A percentile compares a stretch with the other conserved stretches of the same genome.
Conservation (phyloP, 805 yeast genomes). For the Candida anglica region DNA sequence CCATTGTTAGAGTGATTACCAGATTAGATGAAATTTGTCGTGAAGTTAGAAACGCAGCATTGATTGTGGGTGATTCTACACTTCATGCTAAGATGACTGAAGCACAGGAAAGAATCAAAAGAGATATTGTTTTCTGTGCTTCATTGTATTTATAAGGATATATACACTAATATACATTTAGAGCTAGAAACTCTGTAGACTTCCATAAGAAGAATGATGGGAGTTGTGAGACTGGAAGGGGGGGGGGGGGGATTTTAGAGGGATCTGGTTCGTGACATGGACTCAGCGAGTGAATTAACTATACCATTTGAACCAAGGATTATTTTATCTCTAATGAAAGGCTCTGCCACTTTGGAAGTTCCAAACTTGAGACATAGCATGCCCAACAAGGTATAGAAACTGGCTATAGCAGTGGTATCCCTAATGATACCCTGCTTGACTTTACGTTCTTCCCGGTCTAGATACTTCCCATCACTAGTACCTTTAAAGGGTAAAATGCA, state of each 20-base stretch:
- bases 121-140: slow-evolving; percentile 97
- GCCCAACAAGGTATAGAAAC: slow-evolving; percentile 38
- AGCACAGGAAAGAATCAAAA: slow-evolving; percentile 91
- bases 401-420: slow-evolving; percentile 25
- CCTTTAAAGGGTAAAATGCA: slow-evolving; percentile 30
- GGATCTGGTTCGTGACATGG: slow-evolving; percentile 1
- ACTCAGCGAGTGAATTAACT: slow-evolving; percentile 11
- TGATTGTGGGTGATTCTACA: slow-evolving; percentile 91
- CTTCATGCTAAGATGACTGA: slow-evolving; percentile 84
- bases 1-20: slow-evolving; percentile 93
- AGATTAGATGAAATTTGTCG: slow-evolving; percentile 93
- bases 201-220: neutral
- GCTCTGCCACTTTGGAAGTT: slow-evolving; percentile 15
- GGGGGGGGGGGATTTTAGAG: too few species aligned
- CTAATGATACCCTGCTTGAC: slow-evolving; percentile 10
- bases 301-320: slow-evolving; percentile 29
- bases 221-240: too few species aligned
- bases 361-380: slow-evolving; percentile 26
- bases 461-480: slow-evolving; percentile 11
- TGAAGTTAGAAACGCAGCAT: slow-evolving; percentile 89
- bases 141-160: slow-evolving; percentile 67
- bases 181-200: neutral
- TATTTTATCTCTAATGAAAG: slow-evolving; percentile 16
- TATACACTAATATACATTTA: slow-evolving; percentile 1
- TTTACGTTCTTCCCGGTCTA: slow-evolving; percentile 5